Evolutionary conservation across 2,329 filamentous ascomycete species (phyloP).

Genomic region (Ophiocordyceps polyrhachis-furcata): DNA sequence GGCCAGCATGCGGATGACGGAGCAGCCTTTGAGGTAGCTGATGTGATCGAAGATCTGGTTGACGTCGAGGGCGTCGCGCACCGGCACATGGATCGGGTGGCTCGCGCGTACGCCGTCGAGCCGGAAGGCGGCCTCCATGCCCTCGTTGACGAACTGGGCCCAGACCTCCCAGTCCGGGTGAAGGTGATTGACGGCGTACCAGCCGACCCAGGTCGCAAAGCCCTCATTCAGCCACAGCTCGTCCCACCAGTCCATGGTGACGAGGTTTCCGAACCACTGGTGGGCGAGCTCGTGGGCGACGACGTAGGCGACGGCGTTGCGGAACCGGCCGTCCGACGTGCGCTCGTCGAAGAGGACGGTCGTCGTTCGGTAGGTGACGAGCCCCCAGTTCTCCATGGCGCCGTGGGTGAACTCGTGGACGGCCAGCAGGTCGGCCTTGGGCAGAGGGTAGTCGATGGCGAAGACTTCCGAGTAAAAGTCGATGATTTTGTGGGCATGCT

Average conservation of each 20-base stretch:
- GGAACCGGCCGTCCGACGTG: slow-evolving; percentile 75
- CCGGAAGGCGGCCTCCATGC: slow-evolving; percentile 76
- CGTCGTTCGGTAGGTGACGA: slow-evolving; percentile 90
- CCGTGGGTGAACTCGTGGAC: slow-evolving; percentile 82
- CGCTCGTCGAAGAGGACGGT: slow-evolving; percentile 92
- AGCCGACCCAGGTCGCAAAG: slow-evolving; percentile 96
- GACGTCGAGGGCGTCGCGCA: slow-evolving; percentile 82
- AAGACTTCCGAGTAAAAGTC: slow-evolving; percentile 96
- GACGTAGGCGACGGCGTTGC: slow-evolving; percentile 88
- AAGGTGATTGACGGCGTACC: slow-evolving; percentile 77
- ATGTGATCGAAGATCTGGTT: slow-evolving; percentile 98
- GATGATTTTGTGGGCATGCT: slow-evolving; percentile 82
- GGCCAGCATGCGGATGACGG: slow-evolving; percentile 89
- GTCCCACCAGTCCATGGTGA: slow-evolving; percentile 96
- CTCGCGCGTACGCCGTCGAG: slow-evolving; percentile 82
- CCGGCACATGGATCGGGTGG: slow-evolving; percentile 90
- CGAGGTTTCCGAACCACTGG: slow-evolving; percentile 90
- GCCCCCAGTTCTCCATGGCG: slow-evolving; percentile 92
- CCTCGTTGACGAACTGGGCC: slow-evolving; percentile 93
- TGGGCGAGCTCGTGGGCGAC: slow-evolving; percentile 96
- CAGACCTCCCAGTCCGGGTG: slow-evolving; percentile 97
- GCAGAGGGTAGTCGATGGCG: slow-evolving; percentile 78
- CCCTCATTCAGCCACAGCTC: slow-evolving; percentile 91
- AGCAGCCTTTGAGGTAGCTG: slow-evolving; percentile 91
- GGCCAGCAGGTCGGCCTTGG: slow-evolving; percentile 78